Evolutionary conservation across 257 asterid genomes (phyloP), one percentile per base, ranked within the genome.

Genomic region (Galeopsis tetrahit): DNA sequence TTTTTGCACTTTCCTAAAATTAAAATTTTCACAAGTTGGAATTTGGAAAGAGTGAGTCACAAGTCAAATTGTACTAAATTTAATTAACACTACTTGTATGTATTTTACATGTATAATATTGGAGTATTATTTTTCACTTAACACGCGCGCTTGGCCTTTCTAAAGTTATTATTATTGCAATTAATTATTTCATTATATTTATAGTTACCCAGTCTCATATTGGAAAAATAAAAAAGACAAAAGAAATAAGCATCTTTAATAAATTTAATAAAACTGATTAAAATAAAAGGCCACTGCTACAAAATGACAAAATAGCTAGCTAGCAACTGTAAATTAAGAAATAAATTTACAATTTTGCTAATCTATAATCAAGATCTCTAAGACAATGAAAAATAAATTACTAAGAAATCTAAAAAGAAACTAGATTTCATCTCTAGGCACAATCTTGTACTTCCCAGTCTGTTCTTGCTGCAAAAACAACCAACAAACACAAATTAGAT

Each of bases 381-480:
- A 32, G 53, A 52, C 5, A 34, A 7, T 35, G 17, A 52, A 39
- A 13, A 51, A 13, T 2, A 36, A 61, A 55, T 13, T 13, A 51
- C 21, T 8, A 34, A 11, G 11, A 10, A 8, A 9, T 15, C 0
- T 1, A 32, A 33, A 57, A 32, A 39, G 38, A 15, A 21, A 35
- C 79, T 75, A 10, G 52, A 73, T 2, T 63, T 83, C 80, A 70
- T 82, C 91, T 78, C 97, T 88, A 5, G 96, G 87, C 73, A 93
- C 97, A 78, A 93, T 90, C 96, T 86, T 93, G 96, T 82, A 93
- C 83, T 81, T 93, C 71, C 98, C 97, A 2, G 94, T 90, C 38
- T 79, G 84, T 58, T 89, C 86, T 89, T 90, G 96, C 96, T 90
- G 92, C 83, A 80, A 76, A 59, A 55, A 21, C 67, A 69, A 78